Conservation (phyloP, 2,329 filamentous ascomycete genomes). For the Clarireedia homoeocarpa region DNA sequence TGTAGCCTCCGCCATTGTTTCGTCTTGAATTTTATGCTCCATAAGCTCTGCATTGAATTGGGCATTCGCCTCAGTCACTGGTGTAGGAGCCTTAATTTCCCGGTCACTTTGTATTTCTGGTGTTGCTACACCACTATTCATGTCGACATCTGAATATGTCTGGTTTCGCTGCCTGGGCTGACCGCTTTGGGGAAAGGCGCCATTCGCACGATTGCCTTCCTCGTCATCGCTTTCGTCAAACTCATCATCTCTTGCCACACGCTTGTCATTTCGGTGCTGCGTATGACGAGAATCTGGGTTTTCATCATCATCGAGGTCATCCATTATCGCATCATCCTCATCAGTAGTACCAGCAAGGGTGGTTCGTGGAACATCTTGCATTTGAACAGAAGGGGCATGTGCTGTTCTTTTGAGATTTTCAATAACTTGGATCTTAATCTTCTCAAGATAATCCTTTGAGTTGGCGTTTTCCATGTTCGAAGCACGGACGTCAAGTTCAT, state of each 20-base stretch:
- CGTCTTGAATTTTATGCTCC: slow-evolving; percentile 26
- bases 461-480: slow-evolving; percentile 91
- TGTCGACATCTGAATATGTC: slow-evolving; percentile 42
- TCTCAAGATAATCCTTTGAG: slow-evolving; percentile 70
- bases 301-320: slow-evolving; percentile 72
- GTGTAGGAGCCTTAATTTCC: slow-evolving; percentile 21
- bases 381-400: slow-evolving; percentile 82
- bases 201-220: slow-evolving; percentile 66
- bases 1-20: slow-evolving; percentile 5
- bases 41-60: slow-evolving; percentile 26
- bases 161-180: slow-evolving; percentile 48
- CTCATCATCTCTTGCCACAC: slow-evolving; percentile 68
- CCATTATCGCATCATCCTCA: slow-evolving; percentile 57
- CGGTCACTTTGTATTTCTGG: slow-evolving; percentile 21
- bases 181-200: slow-evolving; percentile 45
- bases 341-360: slow-evolving; percentile 56
- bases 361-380: slow-evolving; percentile 66
- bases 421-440: slow-evolving; percentile 71
- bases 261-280: slow-evolving; percentile 74
- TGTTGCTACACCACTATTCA: slow-evolving; percentile 43
- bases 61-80: slow-evolving; percentile 25
- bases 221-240: slow-evolving; percentile 87
- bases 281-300: slow-evolving; percentile 80
- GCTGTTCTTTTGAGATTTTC: slow-evolving; percentile 84
- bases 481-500: slow-evolving; percentile 80